phyloP scores from a whole-genome alignment of 768 basidiomycete species.

The Obba rivulosa region DNA sequence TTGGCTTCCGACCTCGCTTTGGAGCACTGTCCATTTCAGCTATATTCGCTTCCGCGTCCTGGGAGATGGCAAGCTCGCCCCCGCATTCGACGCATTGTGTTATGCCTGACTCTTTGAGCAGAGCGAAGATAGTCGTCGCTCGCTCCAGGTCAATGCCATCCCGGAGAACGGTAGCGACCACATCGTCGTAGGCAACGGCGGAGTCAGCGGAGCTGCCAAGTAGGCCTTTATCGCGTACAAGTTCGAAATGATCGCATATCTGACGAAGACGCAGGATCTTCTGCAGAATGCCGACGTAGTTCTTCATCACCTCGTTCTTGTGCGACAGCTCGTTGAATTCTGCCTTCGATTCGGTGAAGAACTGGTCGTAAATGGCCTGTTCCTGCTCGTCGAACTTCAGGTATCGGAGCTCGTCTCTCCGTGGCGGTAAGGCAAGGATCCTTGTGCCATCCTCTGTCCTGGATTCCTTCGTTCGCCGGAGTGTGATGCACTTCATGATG shows the following conservation, averaged over 20 bases:
- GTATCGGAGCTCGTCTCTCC: conserved; percentile 82
- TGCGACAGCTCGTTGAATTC: conserved; percentile 84
- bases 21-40: conserved; percentile 43
- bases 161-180: conserved; percentile 64
- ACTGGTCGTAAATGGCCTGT: conserved; percentile 79
- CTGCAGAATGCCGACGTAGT: conserved; percentile 95
- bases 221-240: conserved; percentile 64
- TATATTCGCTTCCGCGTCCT: conserved; percentile 42
- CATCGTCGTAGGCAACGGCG: conserved; percentile 68
- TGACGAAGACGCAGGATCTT: conserved; percentile 94
- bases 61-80: conserved; percentile 55
- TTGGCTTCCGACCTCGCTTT: conserved; percentile 48
- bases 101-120: conserved; percentile 81
- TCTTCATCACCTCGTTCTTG: conserved; percentile 95
- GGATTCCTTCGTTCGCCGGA: conserved; percentile 94
- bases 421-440: conserved; percentile 85
- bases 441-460: conserved; percentile 73
- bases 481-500: conserved; percentile 94
- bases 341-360: conserved; percentile 86
- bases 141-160: conserved; percentile 75
- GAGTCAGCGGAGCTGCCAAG: conserved; percentile 43
- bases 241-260: conserved; percentile 94
- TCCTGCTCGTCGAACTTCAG: conserved; percentile 83
- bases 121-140: conserved; percentile 78
- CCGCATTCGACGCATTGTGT: conserved; percentile 90